Evolutionary conservation across 116 monocot species (phyloP).

Genomic region (Cymodocea nodosa): DNA sequence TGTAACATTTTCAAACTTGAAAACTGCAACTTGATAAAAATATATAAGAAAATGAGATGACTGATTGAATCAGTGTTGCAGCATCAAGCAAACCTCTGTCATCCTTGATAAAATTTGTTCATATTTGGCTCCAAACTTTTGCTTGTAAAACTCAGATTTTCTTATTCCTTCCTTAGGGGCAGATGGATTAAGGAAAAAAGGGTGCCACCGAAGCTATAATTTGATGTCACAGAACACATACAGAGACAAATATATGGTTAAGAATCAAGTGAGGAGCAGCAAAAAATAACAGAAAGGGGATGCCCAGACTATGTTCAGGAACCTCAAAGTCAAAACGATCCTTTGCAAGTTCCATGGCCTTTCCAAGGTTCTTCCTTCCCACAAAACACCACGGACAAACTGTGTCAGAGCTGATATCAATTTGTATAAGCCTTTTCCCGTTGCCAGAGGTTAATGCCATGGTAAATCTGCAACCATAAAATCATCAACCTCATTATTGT

Average conservation of each 20-base stretch:
- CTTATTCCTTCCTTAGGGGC: conserved; percentile 76
- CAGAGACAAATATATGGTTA: too few relatives aligned
- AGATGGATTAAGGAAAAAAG: conserved; percentile 59
- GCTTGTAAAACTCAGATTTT: conserved; percentile 50
- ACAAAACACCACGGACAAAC: conserved; percentile 96
- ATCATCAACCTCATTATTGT: too few relatives aligned
- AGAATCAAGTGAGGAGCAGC: not conserved
- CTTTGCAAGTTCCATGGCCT: conserved; percentile 56
- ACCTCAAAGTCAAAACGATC: conserved; percentile 87
- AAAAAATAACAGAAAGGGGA: conserved; percentile 1
- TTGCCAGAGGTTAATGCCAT: conserved; percentile 3
- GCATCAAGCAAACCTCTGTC: conserved; percentile 35
- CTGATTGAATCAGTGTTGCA: not conserved
- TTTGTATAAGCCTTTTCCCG: conserved; percentile 52
- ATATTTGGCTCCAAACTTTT: conserved; percentile 62
- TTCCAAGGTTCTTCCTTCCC: conserved; percentile 81
- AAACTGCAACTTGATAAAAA: too few relatives aligned
- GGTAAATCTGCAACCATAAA: too few relatives aligned
- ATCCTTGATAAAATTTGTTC: conserved; percentile 42
- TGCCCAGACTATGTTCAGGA: not conserved
- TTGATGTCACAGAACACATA: not conserved
- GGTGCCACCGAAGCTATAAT: conserved; percentile 75
- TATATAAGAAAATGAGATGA: not conserved
- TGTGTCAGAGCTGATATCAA: conserved; percentile 78
- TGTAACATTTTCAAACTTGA: conserved; percentile 13